Base-by-base conservation (phyloP, 2,329 filamentous ascomycete species). In the Hymenoscyphus occultus region DNA sequence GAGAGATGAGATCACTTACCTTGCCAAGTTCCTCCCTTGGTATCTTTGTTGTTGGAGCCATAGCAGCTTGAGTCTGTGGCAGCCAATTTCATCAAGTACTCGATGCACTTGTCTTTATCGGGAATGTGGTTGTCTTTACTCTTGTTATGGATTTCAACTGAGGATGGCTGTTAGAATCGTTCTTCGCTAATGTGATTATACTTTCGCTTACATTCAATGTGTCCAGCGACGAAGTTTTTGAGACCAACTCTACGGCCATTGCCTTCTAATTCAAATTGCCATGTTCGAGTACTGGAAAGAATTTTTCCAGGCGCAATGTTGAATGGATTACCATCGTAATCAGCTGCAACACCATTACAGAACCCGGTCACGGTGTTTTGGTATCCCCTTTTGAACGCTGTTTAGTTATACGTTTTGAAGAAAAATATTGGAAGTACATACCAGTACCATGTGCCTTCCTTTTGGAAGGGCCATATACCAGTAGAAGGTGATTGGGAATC, bases 61-160 rank as follows among this genome's bases (percentile, higher is more conserved):
- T 59, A 59, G 39, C 57, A 59, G 14, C 39, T 59, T 13, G 19
- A 39, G 19, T 5, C n/a, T 12, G 32, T 59, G 2, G 32, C 39
- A 19, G 57, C 57, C 57, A 59, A 45, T 35, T 59, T 39, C 57
- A 59, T 59, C 32, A 59, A 22, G 39, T 59, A 59, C 16, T 59
- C 39, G 32, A 28, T 59, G 6, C 57, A 59, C 31, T 59, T 40
- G n/a, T 42, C 57, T 35, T 59, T 22, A 16, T 59, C 39, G 28
- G 57, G 57, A n/a, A 40, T 19, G 39, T 59, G 57, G 22, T 59
- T 39, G 14, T 59, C 39, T 39, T 19, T 40, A n/a, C 39, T 40
- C 57, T 59, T 59, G 57, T 59, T 59, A 16, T 59, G 57, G 16
- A 59, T 59, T 28, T 59, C 57, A 42, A 59, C 57, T 59, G 22